Base-by-base conservation (phyloP, 495 filamentous ascomycete species). In the Aspergillus nanangensis region DNA sequence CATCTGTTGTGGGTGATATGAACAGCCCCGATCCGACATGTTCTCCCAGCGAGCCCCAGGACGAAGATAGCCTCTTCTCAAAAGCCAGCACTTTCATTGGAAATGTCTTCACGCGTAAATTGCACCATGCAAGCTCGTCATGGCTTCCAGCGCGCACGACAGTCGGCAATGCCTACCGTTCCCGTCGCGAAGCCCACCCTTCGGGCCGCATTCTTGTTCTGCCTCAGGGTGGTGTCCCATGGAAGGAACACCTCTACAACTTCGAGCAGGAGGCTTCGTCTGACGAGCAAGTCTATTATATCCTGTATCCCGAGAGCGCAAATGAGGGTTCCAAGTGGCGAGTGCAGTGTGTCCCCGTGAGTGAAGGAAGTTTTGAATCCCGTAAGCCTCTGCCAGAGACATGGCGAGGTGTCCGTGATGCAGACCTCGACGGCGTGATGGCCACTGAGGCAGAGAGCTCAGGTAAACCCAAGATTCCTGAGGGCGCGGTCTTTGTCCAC, bases 171-270 rank as follows among this genome's bases (percentile, higher is more conserved):
- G 88, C 91, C 1, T 94, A 90, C 56, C 57, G 66, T 5, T 67
- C 70, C 44, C 80, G 93, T 11, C 54, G 50, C 7, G 66, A 87
- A 40, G 74, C 79, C 55, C 87, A 96, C 66, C 55, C 80, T 8
- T 66, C 80, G 47, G 93, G 91, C 32, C 79, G 85, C 31, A 82
- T 98, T 40, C 70, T 97, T 56, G 82, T 96, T 5, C 71, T 97
- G 17, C 77, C 83, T 42, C 72, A 82, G 9, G 80, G 79, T 43
- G 78, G 84, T 31, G 79, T 88, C 44, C 94, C 93, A 8, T 98
- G 93, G 93, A 90, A 92, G 61, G 92, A 96, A 57, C 93, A 98
- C 56, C 75, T 98, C 13, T 96, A 95, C 68, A 82, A 78, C 31
- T 78, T 97, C 20, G 94, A 98, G 69, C 75, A 77, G 46, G 71